Evolutionary conservation across 1,284 basidiomycete species (phyloP), one percentile per base, ranked within the genome.

Genomic region (Phylloporus sp.): DNA sequence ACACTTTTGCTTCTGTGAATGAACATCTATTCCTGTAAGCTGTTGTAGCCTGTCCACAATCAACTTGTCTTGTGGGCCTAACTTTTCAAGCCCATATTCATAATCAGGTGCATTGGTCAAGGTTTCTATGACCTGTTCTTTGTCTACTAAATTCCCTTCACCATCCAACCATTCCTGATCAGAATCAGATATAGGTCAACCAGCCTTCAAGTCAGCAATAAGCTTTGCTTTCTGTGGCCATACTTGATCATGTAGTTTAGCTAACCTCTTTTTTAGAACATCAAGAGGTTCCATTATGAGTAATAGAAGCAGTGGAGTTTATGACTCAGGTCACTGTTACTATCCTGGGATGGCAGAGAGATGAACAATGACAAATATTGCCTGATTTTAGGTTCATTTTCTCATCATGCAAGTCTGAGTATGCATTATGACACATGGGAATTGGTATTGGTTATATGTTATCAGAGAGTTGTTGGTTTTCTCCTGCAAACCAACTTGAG

Each of bases 81-180:
- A 20, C 10, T 29, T 53, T 19, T 56, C 23, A 5, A 71, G 60
- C 1, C 5, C 65, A 29, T 15, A 1, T 11, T 70, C 63, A 60
- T 68, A 68, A 37, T 71, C 60, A 29, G 52, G 64, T 12, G 65
- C 52, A 0, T 63, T 2, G 1, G 66, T 62, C 32, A 71, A 52
- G 12, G 1, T 10, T 6, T 67, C 64, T n/a, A 70, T 14, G 2
- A 72, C 27, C 2, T 5, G 8, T 19, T 67, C 71, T 60, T 72
- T 63, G 62, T 70, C 55, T 8, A 73, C 52, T 1, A 69, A 11
- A 57, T 73, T 70, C 4, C 63, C 63, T 25, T 5, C 39, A 59
- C 19, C 5, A 29, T 72, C 71, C 7, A 73, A 12, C 71, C 69
- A 73, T 0, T 72, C 56, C 5, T 69, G 6, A 39, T 72, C 67